Evolutionary conservation across 2,329 filamentous ascomycete genomes (phyloP), one percentile per base, ranked within the genome.

Genomic region (Paraconiothyrium sp.): DNA sequence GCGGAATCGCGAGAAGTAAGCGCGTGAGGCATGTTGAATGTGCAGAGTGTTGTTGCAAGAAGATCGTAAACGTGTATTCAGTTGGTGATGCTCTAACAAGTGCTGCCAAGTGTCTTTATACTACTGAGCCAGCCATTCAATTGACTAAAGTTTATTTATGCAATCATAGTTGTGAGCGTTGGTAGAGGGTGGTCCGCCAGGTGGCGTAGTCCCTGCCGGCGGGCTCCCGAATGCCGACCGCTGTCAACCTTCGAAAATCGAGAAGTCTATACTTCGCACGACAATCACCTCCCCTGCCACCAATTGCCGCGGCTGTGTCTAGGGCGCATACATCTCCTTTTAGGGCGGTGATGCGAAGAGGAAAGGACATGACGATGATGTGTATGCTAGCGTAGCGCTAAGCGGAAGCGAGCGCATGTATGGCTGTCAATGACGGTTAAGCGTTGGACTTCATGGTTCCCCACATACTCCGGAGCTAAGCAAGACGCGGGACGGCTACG

Each of bases 1-100:
- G 76, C 80, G 20, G 82, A 83, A 74, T 84, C 83, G 5, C 80
- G 79, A 63, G 81, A 77, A 54, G 82, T 82, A 48, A 81, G 76
- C 74, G 82, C 74, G 66, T 78, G 75, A 70, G 75, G 73, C 75
- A 78, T 78, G 54, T 49, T 72, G 57, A 50, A 44, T 37, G n/a
- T 50, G 5, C n/a, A 16, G 16, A 30, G 22, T 49, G 27, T 32
- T 59, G 57, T 22, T 13, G 9, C 2, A 35, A 27, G 39, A 60
- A 49, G 6, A 20, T 24, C 27, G 58, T 58, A 50, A 60, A 58
- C 30, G 64, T 64, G 49, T 62, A 54, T 24, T 35, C 27, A 20
- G 16, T 32, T 78, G 54, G 79, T 79, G 69, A 69, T 67, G 24
- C 37, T 44, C 27, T 30, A 24, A 7, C 52, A 22, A 77, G 79